Evolutionary conservation across 257 asterid species (phyloP).

Genomic region (Echium plantagineum): DNA sequence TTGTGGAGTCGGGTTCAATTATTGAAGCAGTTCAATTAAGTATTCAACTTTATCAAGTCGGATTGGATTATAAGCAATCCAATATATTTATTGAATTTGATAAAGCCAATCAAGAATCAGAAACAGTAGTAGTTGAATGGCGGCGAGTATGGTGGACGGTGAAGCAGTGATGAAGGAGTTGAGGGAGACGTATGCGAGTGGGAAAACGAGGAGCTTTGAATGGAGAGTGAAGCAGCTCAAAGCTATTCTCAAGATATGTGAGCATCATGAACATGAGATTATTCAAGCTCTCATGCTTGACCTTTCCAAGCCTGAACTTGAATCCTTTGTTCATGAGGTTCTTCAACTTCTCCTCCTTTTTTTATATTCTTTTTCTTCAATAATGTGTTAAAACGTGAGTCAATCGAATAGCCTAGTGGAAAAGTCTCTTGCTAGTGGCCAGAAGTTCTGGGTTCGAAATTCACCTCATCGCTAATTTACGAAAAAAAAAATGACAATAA

Average conservation of each 20-base stretch:
- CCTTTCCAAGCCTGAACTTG: conserved; percentile 64
- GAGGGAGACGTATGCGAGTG: conserved; percentile 35
- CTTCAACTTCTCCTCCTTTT: not conserved
- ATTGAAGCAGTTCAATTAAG: too few species aligned
- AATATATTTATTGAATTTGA: too few species aligned
- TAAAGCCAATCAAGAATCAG: too few species aligned
- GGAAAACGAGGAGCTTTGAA: conserved; percentile 55
- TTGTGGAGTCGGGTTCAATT: too few species aligned
- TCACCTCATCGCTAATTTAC: too few species aligned
- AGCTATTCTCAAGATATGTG: conserved; percentile 39
- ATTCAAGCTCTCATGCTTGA: conserved; percentile 55
- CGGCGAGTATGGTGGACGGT: conserved; percentile 26
- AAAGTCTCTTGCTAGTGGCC: too few species aligned
- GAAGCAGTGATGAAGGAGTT: conserved; percentile 49
- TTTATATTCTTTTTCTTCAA: not conserved
- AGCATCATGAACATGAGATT: conserved; percentile 54
- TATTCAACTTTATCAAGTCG: too few species aligned
- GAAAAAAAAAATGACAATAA: too few species aligned
- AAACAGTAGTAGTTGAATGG: not conserved
- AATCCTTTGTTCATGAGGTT: conserved; percentile 70
- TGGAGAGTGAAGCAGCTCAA: conserved; percentile 84
- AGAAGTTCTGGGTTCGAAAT: too few species aligned
- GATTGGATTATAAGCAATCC: too few species aligned
- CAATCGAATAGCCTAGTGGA: too few species aligned
- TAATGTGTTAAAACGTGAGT: too few species aligned